Evolutionary conservation across 106 monocot species (phyloP).

Genomic region (Triglochin maritima): DNA sequence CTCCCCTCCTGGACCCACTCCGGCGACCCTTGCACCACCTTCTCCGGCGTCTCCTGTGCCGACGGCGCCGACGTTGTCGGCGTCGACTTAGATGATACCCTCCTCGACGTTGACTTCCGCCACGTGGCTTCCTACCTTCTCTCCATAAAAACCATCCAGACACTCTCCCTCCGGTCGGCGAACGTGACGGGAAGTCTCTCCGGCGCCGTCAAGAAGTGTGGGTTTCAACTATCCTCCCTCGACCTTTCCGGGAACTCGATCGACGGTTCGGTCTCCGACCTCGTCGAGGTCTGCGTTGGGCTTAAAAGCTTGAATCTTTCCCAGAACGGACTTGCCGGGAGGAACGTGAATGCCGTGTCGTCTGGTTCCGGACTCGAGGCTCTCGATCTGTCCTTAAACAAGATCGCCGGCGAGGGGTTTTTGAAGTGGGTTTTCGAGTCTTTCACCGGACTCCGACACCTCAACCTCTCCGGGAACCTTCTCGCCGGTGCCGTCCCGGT

Average conservation of each 20-base stretch:
- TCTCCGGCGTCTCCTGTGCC: slow-evolving; percentile 38
- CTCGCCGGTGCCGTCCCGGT: slow-evolving; percentile 40
- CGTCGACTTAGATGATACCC: slow-evolving; percentile 18
- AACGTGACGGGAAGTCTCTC: slow-evolving; percentile 41
- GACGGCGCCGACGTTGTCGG: slow-evolving; percentile 21
- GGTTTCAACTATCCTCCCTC: slow-evolving; percentile 18
- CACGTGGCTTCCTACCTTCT: slow-evolving; percentile 29
- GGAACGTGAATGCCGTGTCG: no score
- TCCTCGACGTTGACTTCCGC: slow-evolving; percentile 34
- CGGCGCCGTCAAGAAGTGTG: slow-evolving; percentile 7
- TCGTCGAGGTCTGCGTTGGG: slow-evolving; percentile 13
- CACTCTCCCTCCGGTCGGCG: slow-evolving; percentile 25
- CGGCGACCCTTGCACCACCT: slow-evolving; percentile 33
- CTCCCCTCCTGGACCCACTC: slow-evolving; percentile 32
- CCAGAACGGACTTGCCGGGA: not conserved
- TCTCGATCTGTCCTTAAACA: slow-evolving; percentile 67
- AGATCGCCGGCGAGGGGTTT: slow-evolving; percentile 20
- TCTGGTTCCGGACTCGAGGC: slow-evolving; percentile 8
- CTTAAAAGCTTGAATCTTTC: slow-evolving; percentile 30
- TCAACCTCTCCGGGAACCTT: slow-evolving; percentile 60
- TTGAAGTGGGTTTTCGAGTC: slow-evolving; percentile 32
- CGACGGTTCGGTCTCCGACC: slow-evolving; percentile 31
- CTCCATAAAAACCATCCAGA: slow-evolving; percentile 21
- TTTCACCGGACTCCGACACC: slow-evolving; percentile 14
- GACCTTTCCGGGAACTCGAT: slow-evolving; percentile 40